Conservation (phyloP, 2,329 filamentous ascomycete species). For the Pyrenophora seminiperda region DNA sequence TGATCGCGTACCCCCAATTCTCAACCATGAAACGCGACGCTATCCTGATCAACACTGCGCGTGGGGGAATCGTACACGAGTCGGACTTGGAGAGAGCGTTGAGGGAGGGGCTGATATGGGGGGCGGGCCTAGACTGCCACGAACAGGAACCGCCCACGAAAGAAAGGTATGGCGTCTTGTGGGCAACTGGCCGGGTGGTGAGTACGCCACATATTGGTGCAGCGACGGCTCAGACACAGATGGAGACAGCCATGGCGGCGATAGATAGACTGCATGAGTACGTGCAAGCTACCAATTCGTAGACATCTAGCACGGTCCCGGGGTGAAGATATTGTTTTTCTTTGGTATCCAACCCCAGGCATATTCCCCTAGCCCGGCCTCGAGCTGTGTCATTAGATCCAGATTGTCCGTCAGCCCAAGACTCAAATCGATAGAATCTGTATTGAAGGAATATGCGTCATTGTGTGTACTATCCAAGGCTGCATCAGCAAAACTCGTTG, state of each 20-base stretch:
- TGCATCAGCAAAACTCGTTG: no score
- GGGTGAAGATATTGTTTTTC: constrained; percentile 12
- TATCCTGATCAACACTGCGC: constrained; percentile 54
- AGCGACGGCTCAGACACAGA: constrained; percentile 50
- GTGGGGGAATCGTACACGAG: constrained; percentile 58
- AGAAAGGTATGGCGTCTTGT: constrained; percentile 48
- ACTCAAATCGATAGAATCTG: no score
- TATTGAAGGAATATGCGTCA: no score
- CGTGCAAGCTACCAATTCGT: constrained; percentile 4
- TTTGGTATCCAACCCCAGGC: constrained; percentile 32
- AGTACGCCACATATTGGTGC: constrained; percentile 59
- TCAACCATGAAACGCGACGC: constrained; percentile 49
- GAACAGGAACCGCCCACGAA: constrained; percentile 53
- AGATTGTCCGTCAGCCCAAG: constrained; percentile 20
- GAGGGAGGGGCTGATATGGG: constrained; percentile 50
- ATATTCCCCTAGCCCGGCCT: constrained; percentile 43
- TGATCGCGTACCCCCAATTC: constrained; percentile 47
- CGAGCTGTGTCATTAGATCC: constrained; percentile 33
- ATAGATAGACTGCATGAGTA: constrained; percentile 34
- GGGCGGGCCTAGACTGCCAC: constrained; percentile 58
- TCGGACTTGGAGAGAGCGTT: constrained; percentile 52
- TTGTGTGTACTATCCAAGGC: no score
- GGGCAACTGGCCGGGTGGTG: constrained; percentile 53
- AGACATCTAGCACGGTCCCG: constrained; percentile 7
- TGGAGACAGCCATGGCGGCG: constrained; percentile 44